Percentiles rank a stretch among this genome's conserved stretches.
Conservation (phyloP, 139 green algal genomes). For the Chlorella ohadii region DNA sequence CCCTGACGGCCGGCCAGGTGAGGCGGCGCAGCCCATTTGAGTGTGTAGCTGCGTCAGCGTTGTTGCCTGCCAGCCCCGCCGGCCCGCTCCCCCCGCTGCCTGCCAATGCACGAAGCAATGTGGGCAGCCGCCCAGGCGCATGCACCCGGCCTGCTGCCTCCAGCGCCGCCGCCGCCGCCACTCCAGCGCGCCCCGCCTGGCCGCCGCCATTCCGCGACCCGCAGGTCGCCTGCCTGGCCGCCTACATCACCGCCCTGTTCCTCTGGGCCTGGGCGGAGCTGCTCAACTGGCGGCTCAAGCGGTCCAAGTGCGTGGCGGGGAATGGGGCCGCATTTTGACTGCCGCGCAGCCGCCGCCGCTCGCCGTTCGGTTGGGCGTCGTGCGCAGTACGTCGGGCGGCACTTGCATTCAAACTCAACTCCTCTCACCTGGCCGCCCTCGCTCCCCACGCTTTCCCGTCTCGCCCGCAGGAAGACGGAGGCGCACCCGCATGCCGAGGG, state of each 20-base stretch:
- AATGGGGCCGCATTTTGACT: too few relatives aligned
- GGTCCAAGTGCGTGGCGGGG: constrained; percentile 13
- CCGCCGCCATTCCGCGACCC: not conserved
- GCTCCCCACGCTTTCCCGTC: not conserved
- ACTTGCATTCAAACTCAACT: too few relatives aligned
- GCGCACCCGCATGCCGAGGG: constrained; percentile 4
- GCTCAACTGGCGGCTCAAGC: constrained; percentile 31
- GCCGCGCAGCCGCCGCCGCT: not conserved
- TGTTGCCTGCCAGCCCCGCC: too few relatives aligned
- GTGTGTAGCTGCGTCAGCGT: too few relatives aligned
- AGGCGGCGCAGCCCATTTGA: not conserved
- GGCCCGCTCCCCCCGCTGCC: too few relatives aligned
- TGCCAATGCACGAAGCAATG: too few relatives aligned
- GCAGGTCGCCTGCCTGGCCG: constrained; percentile 61
- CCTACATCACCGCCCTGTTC: constrained; percentile 47
- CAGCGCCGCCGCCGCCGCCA: too few relatives aligned
- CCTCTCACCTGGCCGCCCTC: not conserved
- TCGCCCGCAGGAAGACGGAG: constrained; percentile 4
- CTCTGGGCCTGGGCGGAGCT: constrained; percentile 54
- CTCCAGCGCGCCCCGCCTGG: too few relatives aligned
- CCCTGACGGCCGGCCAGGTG: constrained; percentile 7
- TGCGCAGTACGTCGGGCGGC: not conserved
- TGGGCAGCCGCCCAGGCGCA: too few relatives aligned
- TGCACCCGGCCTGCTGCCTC: too few relatives aligned
- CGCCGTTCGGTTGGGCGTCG: not conserved